phyloP scores from a whole-genome alignment of 768 basidiomycete genomes.

The Russula sp. region DNA sequence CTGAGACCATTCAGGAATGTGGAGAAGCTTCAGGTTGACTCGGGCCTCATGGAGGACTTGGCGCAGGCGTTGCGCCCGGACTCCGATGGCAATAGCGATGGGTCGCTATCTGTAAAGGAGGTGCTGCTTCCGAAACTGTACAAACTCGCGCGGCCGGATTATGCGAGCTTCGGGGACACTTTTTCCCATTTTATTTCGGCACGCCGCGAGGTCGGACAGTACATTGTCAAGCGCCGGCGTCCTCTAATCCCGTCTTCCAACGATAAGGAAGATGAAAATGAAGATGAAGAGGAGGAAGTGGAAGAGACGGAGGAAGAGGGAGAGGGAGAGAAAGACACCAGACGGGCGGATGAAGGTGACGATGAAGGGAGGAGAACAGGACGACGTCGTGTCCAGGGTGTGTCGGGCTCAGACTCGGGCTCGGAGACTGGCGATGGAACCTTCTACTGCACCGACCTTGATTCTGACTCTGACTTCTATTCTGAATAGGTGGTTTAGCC shows the following conservation, averaged over 20 bases:
- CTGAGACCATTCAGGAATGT: background rate
- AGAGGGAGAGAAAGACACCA: too few species aligned
- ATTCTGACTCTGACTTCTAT: background rate
- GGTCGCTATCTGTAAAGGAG: background rate
- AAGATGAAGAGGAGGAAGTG: background rate
- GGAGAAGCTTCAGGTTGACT: background rate
- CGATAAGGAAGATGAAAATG: background rate
- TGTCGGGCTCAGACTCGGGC: background rate
- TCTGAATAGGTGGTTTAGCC: background rate
- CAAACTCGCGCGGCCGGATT: background rate
- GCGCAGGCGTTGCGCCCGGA: background rate
- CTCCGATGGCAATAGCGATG: background rate
- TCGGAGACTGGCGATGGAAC: background rate
- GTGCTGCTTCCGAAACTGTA: background rate
- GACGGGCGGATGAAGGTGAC: background rate
- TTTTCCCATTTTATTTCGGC: background rate
- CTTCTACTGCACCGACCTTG: background rate
- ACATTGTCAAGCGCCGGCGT: background rate
- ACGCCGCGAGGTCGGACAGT: background rate
- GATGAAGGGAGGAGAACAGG: background rate
- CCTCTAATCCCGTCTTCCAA: background rate
- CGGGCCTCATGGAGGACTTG: background rate
- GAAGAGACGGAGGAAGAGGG: background rate
- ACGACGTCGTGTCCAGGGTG: background rate
- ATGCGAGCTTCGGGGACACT: background rate